Evolutionary conservation across 164 flowering plant genomes (phyloP), one percentile per base, ranked within the genome.

Genomic region (Berberis vulgaris): DNA sequence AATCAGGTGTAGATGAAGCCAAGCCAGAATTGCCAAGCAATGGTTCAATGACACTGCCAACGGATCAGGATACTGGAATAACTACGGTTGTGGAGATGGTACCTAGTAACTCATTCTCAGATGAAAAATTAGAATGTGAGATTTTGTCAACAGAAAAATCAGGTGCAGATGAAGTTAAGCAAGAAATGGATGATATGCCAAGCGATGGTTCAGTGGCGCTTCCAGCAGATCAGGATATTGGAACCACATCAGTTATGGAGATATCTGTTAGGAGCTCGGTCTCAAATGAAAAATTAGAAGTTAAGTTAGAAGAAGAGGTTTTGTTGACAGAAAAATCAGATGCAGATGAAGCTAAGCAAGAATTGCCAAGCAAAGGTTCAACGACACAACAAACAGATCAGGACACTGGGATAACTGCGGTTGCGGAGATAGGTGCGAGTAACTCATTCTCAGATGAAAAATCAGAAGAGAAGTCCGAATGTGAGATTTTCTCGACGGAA

Each of bases 291-390:
- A 56, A 70, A 11, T 6, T 44, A n/a, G 50, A n/a, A 4, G 42
- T 26, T 2, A 26, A 26, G 26, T 26, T 26, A 26, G 26, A 26
- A 26, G 26, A 26, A 26, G 66, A 58, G 45, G 64, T 45, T 12
- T 40, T 13, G 8, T 11, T 13, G 43, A 50, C 41, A 40, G 57
- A 61, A 60, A 65, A 47, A 9, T 6, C 11, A 46, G 45, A 65
- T 43, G 69, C 57, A 61, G 45, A 55, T 70, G 45, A 66, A 61
- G 61, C 39, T 54, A 43, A 63, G 12, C 64, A 53, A 63, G 69
- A 57, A 50, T 57, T 7, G 59, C 42, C 40, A 41, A 49, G 7
- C 7, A 57, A 55, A 63, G 49, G 8, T 57, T 52, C 55, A 2
- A 45, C 26, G 26, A 26, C 59, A 41, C 49, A 55, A 45, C 45